Conservation (phyloP, 2,329 filamentous ascomycete genomes). For the Fusarium cyanostomum region DNA sequence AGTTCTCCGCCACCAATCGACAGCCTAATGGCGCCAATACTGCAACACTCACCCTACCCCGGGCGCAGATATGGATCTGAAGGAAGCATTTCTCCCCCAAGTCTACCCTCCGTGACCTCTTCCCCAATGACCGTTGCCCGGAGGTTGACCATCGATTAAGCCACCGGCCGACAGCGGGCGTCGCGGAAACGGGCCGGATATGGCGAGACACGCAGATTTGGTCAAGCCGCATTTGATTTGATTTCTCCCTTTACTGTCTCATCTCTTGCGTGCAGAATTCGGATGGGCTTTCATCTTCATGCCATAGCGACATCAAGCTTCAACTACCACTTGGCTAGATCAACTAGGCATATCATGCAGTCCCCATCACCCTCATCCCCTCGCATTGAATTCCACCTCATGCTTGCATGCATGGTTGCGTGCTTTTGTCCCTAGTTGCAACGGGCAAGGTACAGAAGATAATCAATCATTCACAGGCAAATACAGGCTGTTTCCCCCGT, state of each 20-base stretch:
- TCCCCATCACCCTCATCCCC: not conserved
- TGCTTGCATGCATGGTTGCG: not conserved
- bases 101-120: not conserved
- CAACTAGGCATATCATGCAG: not conserved
- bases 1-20: constrained; percentile 25
- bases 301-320: constrained; percentile 1
- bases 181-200: constrained; percentile 40
- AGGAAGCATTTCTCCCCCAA: constrained; percentile 14
- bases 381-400: not conserved
- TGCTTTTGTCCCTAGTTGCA: constrained; percentile 8
- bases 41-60: constrained; percentile 27
- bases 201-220: constrained; percentile 10
- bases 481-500: constrained; percentile 4
- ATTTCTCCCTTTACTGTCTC: constrained; percentile 3
- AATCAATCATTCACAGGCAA: constrained; percentile 17
- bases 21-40: constrained; percentile 12
- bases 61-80: constrained; percentile 11
- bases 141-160: constrained; percentile 11
- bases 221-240: constrained; percentile 15
- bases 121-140: constrained; percentile 5
- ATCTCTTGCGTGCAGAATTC: not conserved
- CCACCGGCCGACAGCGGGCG: constrained; percentile 34
- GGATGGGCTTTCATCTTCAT: not conserved
- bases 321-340: not conserved
- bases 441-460: constrained; percentile 15